Evolutionary conservation across 1,139 yeast genomes (phyloP), one percentile per base, ranked within the genome.

Genomic region (Sporopachydermia cereana): DNA sequence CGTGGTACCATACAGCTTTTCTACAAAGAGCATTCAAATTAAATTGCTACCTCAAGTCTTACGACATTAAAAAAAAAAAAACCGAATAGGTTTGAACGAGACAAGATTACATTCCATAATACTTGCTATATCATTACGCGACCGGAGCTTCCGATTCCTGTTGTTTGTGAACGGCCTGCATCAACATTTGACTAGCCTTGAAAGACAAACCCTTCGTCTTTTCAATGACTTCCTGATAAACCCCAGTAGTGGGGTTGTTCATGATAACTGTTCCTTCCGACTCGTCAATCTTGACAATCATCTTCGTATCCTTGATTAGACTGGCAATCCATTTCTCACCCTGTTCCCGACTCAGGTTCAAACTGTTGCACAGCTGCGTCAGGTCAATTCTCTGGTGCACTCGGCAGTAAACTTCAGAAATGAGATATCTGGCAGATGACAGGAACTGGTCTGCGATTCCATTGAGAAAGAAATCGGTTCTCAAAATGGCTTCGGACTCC

Each of bases 181-280:
- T 62, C 47, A 75, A 63, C 44, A 74, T 66, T 58, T 76, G 80
- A 55, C 68, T 71, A 24, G 79, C 72, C 56, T 76, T 69, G 62
- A 72, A 76, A 29, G 76, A 69, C 53, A 76, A 62, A 3, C 77
- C 77, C 66, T 75, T 76, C 23, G 81, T 76, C 59, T 71, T 75
- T 53, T 77, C 82, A 54, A 73, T 71, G 41, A 76, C 74, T 53
- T 75, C 77, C 55, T 73, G 78, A 58, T 74, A 74, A 27, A 72
- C 75, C 47, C 67, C 59, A 42, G 66, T 60, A 9, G 63, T 57
- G 46, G 70, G 69, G 53, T 71, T 72, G 58, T 68, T 66, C 62
- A 75, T 65, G 48, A 72, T 61, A 43, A 67, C 68, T 24, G 74
- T 63, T 34, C 72, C 74, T 49, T 67, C 70, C 45, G 66, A 59